These are phyloP conservation scores for Irpex rosettiformis DNA, from an alignment of 1,284 basidiomycete species.

Conservation along the genomic window DNA sequence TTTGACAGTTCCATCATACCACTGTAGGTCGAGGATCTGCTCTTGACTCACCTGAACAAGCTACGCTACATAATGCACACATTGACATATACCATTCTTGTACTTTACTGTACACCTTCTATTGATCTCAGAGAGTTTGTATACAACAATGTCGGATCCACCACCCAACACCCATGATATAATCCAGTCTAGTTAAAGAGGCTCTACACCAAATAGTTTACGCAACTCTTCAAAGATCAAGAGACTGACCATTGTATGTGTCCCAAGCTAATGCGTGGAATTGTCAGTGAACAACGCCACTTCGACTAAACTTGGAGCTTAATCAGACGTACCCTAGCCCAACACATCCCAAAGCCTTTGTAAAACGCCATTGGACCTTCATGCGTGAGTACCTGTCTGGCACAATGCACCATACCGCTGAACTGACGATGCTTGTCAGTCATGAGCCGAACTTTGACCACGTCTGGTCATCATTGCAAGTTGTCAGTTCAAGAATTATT, in stretches of 20 bases:
- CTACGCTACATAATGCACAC: no score
- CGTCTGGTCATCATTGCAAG: conserved; percentile 23
- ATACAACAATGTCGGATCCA: not conserved
- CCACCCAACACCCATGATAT: not conserved
- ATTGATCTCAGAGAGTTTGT: no score
- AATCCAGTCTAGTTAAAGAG: not conserved
- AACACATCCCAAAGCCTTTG: conserved; percentile 38
- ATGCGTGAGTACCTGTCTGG: conserved; percentile 25
- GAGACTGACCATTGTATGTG: conserved; percentile 35
- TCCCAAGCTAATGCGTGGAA: conserved; percentile 25
- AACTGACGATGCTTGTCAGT: conserved; percentile 33
- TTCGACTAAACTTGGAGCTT: not conserved
- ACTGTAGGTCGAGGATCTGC: no score
- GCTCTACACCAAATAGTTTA: not conserved
- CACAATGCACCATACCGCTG: conserved; percentile 29
- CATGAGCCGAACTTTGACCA: conserved; percentile 38
- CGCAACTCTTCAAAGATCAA: conserved; percentile 27
- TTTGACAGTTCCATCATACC: no score
- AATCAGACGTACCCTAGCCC: conserved; percentile 31
- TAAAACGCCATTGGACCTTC: conserved; percentile 34
- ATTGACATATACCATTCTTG: not conserved
- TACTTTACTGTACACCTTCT: no score
- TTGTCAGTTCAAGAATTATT: not conserved
- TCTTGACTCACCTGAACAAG: no score
- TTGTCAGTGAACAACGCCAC: not conserved